Evolutionary conservation across 2,329 filamentous ascomycete species (phyloP), one percentile per base, ranked within the genome.

Genomic region (Tolypocladium sp.): DNA sequence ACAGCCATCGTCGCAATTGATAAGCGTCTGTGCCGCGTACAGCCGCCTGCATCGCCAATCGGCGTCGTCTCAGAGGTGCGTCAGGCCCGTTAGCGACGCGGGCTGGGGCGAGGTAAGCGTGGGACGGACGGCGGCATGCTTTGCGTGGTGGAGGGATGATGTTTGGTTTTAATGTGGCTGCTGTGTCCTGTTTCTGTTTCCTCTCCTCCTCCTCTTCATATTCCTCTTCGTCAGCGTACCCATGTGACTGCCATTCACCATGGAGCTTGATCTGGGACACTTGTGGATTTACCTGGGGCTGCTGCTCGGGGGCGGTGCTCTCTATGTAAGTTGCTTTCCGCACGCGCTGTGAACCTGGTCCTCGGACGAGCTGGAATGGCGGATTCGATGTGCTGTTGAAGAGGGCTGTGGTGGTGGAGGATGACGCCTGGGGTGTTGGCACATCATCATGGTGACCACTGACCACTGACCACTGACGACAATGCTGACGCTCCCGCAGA

Each of bases 211-310:
- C 41, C 41, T 22, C 41, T 40, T 40, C 30, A 33, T 33, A 9
- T 46, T 46, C 42, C 25, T 30, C 46, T 9, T 8, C 27, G 25
- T 49, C 46, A 5, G 46, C 30, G 46, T 49, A 25, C 46, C 46
- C 46, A 49, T 49, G 46, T 49, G n/a, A 49, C 46, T 20, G 25
- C 46, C 15, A 8, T 38, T 27, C 10, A 25, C 44, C 53, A 72
- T 72, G 70, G 63, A 63, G 53, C 49, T 71, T 46, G 61, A 70
- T 58, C 44, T 70, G 38, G 65, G 67, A 61, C 76, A 78, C 57
- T 57, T 79, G 53, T 69, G 71, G 63, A 63, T 74, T 56, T 79
- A 77, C 71, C 66, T 78, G 55, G 74, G 70, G 53, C 46, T 76
- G 30, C 56, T 77, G 41, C 68, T 70, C 22, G 69, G 70, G 25